Conservation (phyloP, 2,329 filamentous ascomycete genomes). For the Madurella mycetomatis region DNA sequence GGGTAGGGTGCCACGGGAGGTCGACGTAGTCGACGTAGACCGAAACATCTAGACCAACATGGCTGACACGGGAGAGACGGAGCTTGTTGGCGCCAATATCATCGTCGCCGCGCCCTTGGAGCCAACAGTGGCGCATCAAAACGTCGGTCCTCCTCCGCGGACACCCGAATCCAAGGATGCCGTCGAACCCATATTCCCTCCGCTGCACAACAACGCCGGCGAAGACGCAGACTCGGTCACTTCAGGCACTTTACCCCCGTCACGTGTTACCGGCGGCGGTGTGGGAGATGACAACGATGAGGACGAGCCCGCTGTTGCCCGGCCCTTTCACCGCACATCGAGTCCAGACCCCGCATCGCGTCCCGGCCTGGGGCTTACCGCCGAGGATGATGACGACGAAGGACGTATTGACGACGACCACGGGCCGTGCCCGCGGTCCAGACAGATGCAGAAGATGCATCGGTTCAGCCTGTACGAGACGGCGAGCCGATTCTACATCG, state of each 20-base stretch:
- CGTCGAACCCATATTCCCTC: slow-evolving; percentile 34
- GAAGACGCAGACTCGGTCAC: slow-evolving; percentile 34
- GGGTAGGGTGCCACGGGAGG: not conserved
- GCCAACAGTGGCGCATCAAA: not conserved
- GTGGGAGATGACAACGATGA: slow-evolving; percentile 49
- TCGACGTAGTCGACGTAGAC: not conserved
- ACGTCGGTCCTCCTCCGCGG: not conserved
- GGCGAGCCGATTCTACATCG: slow-evolving; percentile 85
- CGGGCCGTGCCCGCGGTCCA: slow-evolving; percentile 24
- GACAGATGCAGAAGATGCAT: slow-evolving; percentile 68
- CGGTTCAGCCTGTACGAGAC: slow-evolving; percentile 98
- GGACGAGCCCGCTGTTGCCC: slow-evolving; percentile 54
- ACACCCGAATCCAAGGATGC: slow-evolving; percentile 11
- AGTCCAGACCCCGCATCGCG: slow-evolving; percentile 45
- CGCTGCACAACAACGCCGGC: slow-evolving; percentile 39
- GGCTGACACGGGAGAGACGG: slow-evolving; percentile 20
- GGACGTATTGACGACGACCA: slow-evolving; percentile 28
- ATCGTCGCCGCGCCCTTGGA: not conserved
- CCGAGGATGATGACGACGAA: slow-evolving; percentile 31
- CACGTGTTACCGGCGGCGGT: slow-evolving; percentile 15
- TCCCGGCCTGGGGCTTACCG: slow-evolving; percentile 14
- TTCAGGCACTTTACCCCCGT: slow-evolving; percentile 18
- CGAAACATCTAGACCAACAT: slow-evolving; percentile 5
- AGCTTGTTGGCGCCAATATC: slow-evolving; percentile 13
- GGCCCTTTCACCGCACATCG: slow-evolving; percentile 52